Base-by-base conservation (phyloP, 2,329 filamentous ascomycete genomes). In the Epichloe gansuensis region DNA sequence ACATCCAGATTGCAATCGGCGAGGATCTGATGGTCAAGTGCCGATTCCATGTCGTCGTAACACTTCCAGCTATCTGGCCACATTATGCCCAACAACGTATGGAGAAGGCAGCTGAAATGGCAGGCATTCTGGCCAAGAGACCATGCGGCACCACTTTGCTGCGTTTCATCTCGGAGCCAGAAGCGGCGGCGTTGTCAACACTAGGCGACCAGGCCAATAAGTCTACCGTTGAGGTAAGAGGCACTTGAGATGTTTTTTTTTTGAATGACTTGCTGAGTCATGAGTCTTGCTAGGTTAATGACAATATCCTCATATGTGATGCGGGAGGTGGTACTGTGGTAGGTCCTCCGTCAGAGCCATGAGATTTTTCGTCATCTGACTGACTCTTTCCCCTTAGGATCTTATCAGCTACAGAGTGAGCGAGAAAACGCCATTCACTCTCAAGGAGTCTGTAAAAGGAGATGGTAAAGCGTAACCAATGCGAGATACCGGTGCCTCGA, bases 1-100 rank as follows among this genome's bases (percentile, higher is more conserved):
- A 53, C 8, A 67, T 73, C 11, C 52, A 48, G 9, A 47, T 53
- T 23, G 56, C 61, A 0, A 45, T 59, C 4, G 65, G 66, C 0
- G n/a, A 53, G 0, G 46, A 53, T 0, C 53, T 65, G 0, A 31
- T 68, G 0, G 54, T 60, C 0, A 49, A 53, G 8, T 56, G 59
- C 5, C 57, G 36, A 0, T 62, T 73, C 11, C 61, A 69, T 12
- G 57, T 75, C 3, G 63, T 74, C 1, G 55, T 72, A 1, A 74
- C 72, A 0, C 39, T 75, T 0, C 72, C 73, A 0, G 72, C 72
- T 0, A 74, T 75, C 8, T 75, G 73, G 72, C 67, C 68, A 0
- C 57, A 63, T 0, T 71, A 71, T 50, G 67, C 67, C 1, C 63
- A 64, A 1, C 23, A 52, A 0, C 53, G 62, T 0, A 74, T 75